phyloP scores from a whole-genome alignment of 371 early-diverging fungal species.

The Dinochytrium kinnereticum region DNA sequence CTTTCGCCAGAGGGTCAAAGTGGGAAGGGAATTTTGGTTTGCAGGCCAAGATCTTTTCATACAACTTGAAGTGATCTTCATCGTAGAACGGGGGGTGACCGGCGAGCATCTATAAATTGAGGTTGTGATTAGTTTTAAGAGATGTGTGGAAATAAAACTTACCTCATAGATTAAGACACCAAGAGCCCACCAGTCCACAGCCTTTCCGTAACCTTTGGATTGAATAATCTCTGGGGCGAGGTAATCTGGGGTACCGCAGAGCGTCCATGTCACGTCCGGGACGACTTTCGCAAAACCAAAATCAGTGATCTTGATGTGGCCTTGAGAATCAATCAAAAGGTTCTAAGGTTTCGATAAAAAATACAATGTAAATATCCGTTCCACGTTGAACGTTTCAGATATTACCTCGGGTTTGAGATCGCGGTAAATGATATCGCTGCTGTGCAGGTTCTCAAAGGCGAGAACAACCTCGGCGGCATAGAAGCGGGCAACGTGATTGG shows the following conservation, averaged over 20 bases:
- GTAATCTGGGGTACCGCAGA: slow-evolving; percentile 99
- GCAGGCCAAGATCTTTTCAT: slow-evolving; percentile 93
- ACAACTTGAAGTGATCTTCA: slow-evolving; percentile 82
- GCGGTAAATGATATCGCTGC: slow-evolving; percentile 68
- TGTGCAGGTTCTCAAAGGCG: slow-evolving; percentile 71
- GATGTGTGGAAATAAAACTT: slow-evolving; percentile 66
- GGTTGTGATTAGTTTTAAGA: slow-evolving; percentile 93
- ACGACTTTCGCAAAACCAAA: slow-evolving; percentile 99
- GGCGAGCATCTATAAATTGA: slow-evolving; percentile 79
- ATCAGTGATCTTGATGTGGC: slow-evolving; percentile 98
- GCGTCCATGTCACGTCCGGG: slow-evolving; percentile 93
- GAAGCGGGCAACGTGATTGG: slow-evolving; percentile 83
- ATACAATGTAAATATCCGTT: too few species aligned
- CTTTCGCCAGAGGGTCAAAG: slow-evolving; percentile 88
- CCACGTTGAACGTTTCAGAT: too few species aligned
- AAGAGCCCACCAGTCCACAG: slow-evolving; percentile 96
- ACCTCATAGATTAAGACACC: slow-evolving; percentile 92
- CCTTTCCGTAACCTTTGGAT: slow-evolving; percentile 92
- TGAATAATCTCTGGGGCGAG: slow-evolving; percentile 97
- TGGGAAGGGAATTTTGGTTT: slow-evolving; percentile 86
- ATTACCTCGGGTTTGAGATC: slow-evolving; percentile 74
- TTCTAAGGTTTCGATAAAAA: slow-evolving; percentile 58
- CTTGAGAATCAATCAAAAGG: slow-evolving; percentile 84
- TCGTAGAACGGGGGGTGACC: slow-evolving; percentile 97
- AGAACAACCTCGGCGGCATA: slow-evolving; percentile 71